A percentile compares a stretch with the other conserved stretches of the same genome.
These are phyloP conservation scores for Ustilago shanxiensis DNA, from an alignment of 1,284 basidiomycete genomes.

Conservation along the genomic window DNA sequence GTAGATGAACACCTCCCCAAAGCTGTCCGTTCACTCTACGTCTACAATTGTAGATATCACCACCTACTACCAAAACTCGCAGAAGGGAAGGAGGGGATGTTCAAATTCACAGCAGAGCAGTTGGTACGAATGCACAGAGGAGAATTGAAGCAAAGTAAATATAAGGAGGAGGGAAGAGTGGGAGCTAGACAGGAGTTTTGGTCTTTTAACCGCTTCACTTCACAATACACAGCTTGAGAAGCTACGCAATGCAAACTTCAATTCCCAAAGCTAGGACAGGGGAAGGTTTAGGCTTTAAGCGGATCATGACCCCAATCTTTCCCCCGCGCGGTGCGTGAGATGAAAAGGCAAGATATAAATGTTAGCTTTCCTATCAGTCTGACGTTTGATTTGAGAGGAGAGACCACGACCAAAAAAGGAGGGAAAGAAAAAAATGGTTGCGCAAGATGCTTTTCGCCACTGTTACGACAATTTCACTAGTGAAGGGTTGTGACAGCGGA, in stretches of 20 bases:
- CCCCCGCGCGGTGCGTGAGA: too few relatives aligned
- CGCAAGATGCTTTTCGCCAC: too few relatives aligned
- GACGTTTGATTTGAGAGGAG: too few relatives aligned
- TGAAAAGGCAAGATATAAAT: background rate
- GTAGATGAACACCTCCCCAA: slow-evolving; percentile 49
- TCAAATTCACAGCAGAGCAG: slow-evolving; percentile 18
- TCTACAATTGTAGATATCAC: slow-evolving; percentile 7
- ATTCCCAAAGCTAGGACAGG: too few relatives aligned
- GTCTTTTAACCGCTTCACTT: slow-evolving; percentile 30
- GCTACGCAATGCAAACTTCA: too few relatives aligned
- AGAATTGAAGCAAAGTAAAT: slow-evolving; percentile 9
- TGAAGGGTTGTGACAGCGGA: too few relatives aligned
- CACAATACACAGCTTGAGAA: too few relatives aligned
- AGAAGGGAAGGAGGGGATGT: background rate
- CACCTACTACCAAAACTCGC: background rate
- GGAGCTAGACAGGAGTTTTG: slow-evolving; percentile 40
- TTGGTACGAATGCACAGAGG: slow-evolving; percentile 27
- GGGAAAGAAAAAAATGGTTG: too few relatives aligned
- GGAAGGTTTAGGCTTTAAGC: background rate
- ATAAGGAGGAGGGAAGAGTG: slow-evolving; percentile 2
- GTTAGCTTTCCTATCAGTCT: too few relatives aligned
- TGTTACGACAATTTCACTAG: too few relatives aligned
- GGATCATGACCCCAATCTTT: slow-evolving; percentile 16
- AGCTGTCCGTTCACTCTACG: slow-evolving; percentile 33
- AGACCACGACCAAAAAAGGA: too few relatives aligned